These are phyloP conservation scores for Pseudevernia furfuracea DNA, from an alignment of 495 filamentous ascomycete genomes.

Conservation along the genomic window DNA sequence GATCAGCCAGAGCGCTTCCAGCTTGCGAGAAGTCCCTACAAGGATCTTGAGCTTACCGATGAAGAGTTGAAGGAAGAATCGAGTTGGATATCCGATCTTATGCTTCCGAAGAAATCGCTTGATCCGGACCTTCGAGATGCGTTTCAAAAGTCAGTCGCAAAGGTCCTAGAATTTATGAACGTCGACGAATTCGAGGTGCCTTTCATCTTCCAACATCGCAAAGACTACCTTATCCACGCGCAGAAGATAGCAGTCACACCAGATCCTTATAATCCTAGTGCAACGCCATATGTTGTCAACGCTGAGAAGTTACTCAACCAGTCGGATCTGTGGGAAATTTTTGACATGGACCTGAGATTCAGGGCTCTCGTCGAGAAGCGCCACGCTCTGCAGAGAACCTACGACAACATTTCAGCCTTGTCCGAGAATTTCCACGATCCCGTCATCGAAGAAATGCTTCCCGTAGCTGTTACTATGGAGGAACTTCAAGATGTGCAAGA, in stretches of 20 bases:
- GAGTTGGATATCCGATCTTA: conserved; percentile 78
- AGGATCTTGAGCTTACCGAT: conserved; percentile 61
- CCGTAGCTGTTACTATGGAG: conserved; percentile 70
- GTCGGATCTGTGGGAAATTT: conserved; percentile 87
- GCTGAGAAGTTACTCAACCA: conserved; percentile 88
- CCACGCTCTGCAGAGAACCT: conserved; percentile 67
- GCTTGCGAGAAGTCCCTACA: conserved; percentile 79
- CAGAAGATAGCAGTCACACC: conserved; percentile 55
- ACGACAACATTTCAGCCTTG: conserved; percentile 57
- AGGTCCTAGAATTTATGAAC: conserved; percentile 91
- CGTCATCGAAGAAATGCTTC: conserved; percentile 73
- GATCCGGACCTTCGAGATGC: conserved; percentile 62
- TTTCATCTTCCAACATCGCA: conserved; percentile 95
- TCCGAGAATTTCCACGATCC: conserved; percentile 46
- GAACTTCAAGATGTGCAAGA: conserved; percentile 95
- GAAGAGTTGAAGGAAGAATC: conserved; percentile 85
- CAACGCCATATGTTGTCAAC: conserved; percentile 61
- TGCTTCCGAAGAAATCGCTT: conserved; percentile 74
- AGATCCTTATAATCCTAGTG: conserved; percentile 52
- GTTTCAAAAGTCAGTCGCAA: conserved; percentile 78
- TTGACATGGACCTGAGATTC: conserved; percentile 92
- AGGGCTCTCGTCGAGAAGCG: conserved; percentile 84
- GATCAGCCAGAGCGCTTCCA: conserved; percentile 95
- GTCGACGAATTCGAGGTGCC: conserved; percentile 90
- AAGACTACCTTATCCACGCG: conserved; percentile 94